Percentiles rank a stretch among this genome's conserved stretches.
Conservation (phyloP, 139 green algal genomes). For the Spirogloea muscicola region DNA sequence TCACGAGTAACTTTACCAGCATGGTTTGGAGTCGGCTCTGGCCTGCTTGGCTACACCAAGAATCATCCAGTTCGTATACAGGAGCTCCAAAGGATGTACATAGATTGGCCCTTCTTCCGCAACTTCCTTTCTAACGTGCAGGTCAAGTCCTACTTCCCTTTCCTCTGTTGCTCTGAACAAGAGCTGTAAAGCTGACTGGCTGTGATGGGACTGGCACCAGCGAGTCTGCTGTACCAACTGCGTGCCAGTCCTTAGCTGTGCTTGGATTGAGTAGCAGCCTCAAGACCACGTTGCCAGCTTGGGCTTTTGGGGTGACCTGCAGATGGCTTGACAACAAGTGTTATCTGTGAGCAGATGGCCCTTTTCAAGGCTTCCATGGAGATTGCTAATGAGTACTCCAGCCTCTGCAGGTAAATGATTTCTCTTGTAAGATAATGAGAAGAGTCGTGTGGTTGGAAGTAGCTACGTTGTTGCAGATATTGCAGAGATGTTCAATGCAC, state of each 20-base stretch:
- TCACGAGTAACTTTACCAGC: constrained; percentile 86
- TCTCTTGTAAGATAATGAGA: neutral
- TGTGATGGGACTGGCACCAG: neutral
- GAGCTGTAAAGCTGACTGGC: neutral
- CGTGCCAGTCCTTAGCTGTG: neutral
- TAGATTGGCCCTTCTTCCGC: constrained; percentile 93
- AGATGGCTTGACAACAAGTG: neutral
- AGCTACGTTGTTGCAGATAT: neutral
- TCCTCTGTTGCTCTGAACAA: neutral
- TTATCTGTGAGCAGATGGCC: constrained; percentile 73
- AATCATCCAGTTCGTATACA: constrained; percentile 53
- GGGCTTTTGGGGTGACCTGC: neutral
- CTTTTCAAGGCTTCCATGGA: constrained; percentile 87
- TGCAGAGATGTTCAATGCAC: neutral
- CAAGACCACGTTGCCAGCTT: neutral
- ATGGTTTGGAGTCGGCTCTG: constrained; percentile 81
- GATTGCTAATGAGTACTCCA: constrained; percentile 66
- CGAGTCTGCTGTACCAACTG: neutral
- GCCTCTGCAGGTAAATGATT: constrained; percentile 26
- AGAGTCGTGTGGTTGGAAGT: neutral
- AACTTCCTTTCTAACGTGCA: constrained; percentile 18
- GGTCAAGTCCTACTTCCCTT: neutral
- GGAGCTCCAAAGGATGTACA: constrained; percentile 81
- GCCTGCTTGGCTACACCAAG: constrained; percentile 33
- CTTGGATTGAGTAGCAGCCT: neutral